Percentiles rank a stretch among this genome's conserved stretches.
Evolutionary conservation across 306 rosid genomes (phyloP).

Genomic region (Inga laurina): DNA sequence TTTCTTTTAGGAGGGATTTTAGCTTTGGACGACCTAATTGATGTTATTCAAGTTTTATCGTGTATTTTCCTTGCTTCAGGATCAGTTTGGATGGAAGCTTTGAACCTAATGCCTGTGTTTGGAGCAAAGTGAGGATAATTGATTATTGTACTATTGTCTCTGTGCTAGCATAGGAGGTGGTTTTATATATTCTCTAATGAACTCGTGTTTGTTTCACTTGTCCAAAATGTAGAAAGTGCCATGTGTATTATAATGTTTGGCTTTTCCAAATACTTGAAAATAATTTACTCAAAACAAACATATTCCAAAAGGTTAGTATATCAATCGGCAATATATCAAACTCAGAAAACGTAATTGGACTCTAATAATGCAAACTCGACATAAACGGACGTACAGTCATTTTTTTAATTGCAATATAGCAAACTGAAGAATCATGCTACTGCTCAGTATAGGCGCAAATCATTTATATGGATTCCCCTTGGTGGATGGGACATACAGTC

Average conservation of each 20-base stretch:
- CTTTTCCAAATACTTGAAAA: too few relatives aligned
- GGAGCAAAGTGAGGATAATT: conserved; percentile 12
- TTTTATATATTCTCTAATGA: conserved; percentile 9
- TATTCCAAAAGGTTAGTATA: too few relatives aligned
- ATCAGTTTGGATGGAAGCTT: conserved; percentile 26
- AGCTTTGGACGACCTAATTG: conserved; percentile 16
- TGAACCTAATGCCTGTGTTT: conserved; percentile 31
- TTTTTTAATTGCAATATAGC: too few relatives aligned
- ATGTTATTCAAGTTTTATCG: neutral
- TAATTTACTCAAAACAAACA: too few relatives aligned
- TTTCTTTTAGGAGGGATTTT: conserved; percentile 26
- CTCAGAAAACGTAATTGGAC: too few relatives aligned
- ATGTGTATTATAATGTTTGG: neutral
- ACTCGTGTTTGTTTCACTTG: neutral
- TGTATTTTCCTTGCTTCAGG: conserved; percentile 31
- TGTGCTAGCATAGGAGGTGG: neutral
- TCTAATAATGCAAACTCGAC: too few relatives aligned
- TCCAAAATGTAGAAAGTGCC: conserved; percentile 10
- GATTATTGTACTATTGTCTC: neutral
- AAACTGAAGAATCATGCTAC: too few relatives aligned
- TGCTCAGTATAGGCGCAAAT: too few relatives aligned
- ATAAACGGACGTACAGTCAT: too few relatives aligned
- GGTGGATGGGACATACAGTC: too few relatives aligned
- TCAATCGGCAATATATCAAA: too few relatives aligned
- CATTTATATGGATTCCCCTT: too few relatives aligned